Percentiles rank a stretch among this genome's conserved stretches.
These are phyloP conservation scores for Soucietia sequanensis DNA, from an alignment of 805 yeast species.

Conservation along the genomic window DNA sequence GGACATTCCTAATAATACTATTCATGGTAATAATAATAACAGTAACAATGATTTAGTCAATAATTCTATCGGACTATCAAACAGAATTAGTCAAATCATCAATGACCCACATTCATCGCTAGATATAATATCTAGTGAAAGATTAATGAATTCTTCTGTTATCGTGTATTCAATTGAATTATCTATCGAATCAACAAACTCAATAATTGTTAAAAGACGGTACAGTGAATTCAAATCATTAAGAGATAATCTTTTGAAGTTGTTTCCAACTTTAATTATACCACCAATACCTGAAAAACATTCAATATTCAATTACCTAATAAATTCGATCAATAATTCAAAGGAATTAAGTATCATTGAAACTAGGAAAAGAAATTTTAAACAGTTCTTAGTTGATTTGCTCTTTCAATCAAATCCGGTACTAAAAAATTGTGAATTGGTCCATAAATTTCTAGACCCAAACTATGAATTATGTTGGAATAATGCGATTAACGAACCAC, in stretches of 20 bases:
- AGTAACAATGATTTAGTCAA: slow-evolving; percentile 22
- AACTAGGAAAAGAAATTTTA: slow-evolving; percentile 46
- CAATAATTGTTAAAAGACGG: slow-evolving; percentile 39
- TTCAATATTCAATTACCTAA: slow-evolving; percentile 43
- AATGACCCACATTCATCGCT: slow-evolving; percentile 25
- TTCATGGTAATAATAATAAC: background rate
- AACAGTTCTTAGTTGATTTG: slow-evolving; percentile 42
- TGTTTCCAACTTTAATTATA: slow-evolving; percentile 39
- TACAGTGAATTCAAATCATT: slow-evolving; percentile 45
- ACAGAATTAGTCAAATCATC: slow-evolving; percentile 27
- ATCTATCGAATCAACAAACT: slow-evolving; percentile 10
- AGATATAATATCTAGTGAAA: slow-evolving; percentile 34
- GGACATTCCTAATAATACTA: background rate
- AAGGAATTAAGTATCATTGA: slow-evolving; percentile 42
- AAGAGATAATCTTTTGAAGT: slow-evolving; percentile 33
- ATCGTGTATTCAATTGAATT: slow-evolving; percentile 39
- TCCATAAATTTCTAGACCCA: slow-evolving; percentile 52
- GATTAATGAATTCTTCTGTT: slow-evolving; percentile 32
- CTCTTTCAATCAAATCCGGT: slow-evolving; percentile 26
- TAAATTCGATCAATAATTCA: slow-evolving; percentile 37
- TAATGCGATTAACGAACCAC: slow-evolving; percentile 49
- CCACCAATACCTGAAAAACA: slow-evolving; percentile 49
- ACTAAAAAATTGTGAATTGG: slow-evolving; percentile 34
- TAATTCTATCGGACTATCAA: slow-evolving; percentile 29
- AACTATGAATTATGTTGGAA: slow-evolving; percentile 49